Base-by-base conservation (phyloP, 805 yeast genomes). In the Wickerhamiella nectarea region DNA sequence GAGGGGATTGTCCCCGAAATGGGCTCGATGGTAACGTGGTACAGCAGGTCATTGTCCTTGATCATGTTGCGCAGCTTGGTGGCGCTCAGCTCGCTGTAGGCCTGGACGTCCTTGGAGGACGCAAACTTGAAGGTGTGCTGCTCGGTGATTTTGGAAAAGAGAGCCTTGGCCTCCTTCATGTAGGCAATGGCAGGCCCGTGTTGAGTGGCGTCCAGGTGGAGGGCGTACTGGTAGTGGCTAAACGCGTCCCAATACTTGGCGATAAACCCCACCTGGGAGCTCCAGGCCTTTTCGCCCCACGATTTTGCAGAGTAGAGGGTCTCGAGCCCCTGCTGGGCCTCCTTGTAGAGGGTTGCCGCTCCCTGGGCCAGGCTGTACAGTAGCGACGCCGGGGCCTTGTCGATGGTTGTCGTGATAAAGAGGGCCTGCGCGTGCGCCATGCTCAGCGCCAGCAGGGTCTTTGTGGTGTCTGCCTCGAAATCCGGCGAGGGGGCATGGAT, bases 341-440 rank as follows among this genome's bases (percentile, higher is more conserved):
- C 64, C 22, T 66, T 72, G 56, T 76, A 86, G 45, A 74, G 63
- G 4, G 61, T 57, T 3, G 78, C 61, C 0, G 87, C 68, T 1
- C 85, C 68, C 41, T 71, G 62, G n/a, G 91, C 75, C 43, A 89
- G 68, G 60, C 76, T 84, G 15, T 94, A 67, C n/a, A 81, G 70
- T 56, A 89, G 65, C 0, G 89, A 73, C 34, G 78, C 75, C 55
- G 81, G 80, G 6, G 71, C 57, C 17, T 36, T 41, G 2, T 61
- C 63, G 29, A 84, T 56, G 7, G 76, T 73, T 50, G 75, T 79
- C 54, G 78, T 58, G 2, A 80, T 62, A 57, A 89, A 87, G 6
- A 80, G 71, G 51, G 91, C 95, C 57, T 87, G 95, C 2, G 91
- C 84, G 59, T 89, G 95, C 0, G 93, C 91, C 44, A 85, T 65